Evolutionary conservation across 805 yeast genomes (phyloP), one percentile per base, ranked within the genome.

Genomic region (Candida manassasensis): DNA sequence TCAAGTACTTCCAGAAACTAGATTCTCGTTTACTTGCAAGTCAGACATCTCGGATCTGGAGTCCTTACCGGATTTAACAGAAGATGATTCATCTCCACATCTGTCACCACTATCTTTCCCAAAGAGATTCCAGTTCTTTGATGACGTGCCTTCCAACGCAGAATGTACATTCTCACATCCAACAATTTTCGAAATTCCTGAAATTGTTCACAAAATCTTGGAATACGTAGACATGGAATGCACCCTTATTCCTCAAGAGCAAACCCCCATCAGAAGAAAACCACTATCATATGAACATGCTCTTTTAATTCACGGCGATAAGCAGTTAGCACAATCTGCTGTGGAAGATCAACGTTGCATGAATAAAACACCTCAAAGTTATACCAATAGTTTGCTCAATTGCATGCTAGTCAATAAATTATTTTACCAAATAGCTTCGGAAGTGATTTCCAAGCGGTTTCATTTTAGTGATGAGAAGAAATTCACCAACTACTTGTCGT

Each of bases 211-310:
- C 41, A 66, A 69, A 36, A 83, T 87, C 9, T 57, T 85, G 15
- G 60, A 64, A 17, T 76, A 66, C 50, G 81, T 82, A n/a, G 87
- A 82, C 38, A 56, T 61, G 17, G 74, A 69, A 40, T 52, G 49
- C 37, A 63, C 71, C 1, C 52, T 57, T 6, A 63, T 79, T n/a
- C 90, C 90, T 2, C 72, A 67, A 29, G 90, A 84, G 48, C 53
- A 57, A 11, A 53, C 76, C 0, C 82, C 84, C 31, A 51, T 68
- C 2, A 66, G 90, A 46, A 69, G 94, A 47, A 74, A 73, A 41
- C 94, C 95, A 6, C 59, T 80, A 48, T 78, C 84, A 2, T 71
- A 67, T 34, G 67, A 75, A 17, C 93, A 82, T 59, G 87, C 94
- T 1, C 59, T 79, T 37, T 56, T 83, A 29, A 75, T 82, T 12